These are phyloP conservation scores for Pugionium cornutum DNA, from an alignment of 345 rosid species.

Conservation along the genomic window DNA sequence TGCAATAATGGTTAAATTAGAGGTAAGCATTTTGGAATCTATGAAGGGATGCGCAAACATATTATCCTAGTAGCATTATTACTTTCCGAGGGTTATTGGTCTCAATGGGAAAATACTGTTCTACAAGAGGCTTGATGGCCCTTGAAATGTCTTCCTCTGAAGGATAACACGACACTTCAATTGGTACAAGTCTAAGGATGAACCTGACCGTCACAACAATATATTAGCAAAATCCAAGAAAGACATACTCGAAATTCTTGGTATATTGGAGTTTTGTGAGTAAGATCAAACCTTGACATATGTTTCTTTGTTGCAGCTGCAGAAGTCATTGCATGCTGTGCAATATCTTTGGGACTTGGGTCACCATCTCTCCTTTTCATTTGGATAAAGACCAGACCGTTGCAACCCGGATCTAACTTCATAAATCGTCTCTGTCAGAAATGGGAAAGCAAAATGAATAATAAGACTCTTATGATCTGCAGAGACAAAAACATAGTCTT, in stretches of 20 bases:
- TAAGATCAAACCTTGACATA: constrained; percentile 74
- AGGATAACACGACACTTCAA: constrained; percentile 91
- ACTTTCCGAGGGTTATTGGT: constrained; percentile 72
- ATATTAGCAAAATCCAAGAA: constrained; percentile 1
- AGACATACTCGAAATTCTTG: not conserved
- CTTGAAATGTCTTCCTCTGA: constrained; percentile 91
- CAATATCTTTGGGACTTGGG: constrained; percentile 85
- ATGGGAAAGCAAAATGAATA: not conserved
- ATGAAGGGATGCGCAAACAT: not conserved
- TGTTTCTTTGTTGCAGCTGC: constrained; percentile 81
- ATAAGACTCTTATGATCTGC: constrained; percentile 5
- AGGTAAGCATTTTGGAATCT: constrained; percentile 19
- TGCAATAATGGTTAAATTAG: constrained; percentile 37
- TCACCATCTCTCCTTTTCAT: constrained; percentile 85
- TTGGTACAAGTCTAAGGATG: constrained; percentile 79
- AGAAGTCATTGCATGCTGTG: constrained; percentile 81
- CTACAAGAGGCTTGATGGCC: constrained; percentile 74
- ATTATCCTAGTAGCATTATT: not conserved
- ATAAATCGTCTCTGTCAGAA: constrained; percentile 67
- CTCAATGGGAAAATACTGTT: constrained; percentile 73
- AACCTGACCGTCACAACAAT: constrained; percentile 49
- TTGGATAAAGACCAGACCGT: constrained; percentile 85
- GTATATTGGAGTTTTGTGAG: constrained; percentile 15
- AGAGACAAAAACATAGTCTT: constrained; percentile 8
- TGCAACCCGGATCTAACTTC: constrained; percentile 90